Base-by-base conservation (phyloP, 2,329 filamentous ascomycete genomes). In the Talaromyces sp. region DNA sequence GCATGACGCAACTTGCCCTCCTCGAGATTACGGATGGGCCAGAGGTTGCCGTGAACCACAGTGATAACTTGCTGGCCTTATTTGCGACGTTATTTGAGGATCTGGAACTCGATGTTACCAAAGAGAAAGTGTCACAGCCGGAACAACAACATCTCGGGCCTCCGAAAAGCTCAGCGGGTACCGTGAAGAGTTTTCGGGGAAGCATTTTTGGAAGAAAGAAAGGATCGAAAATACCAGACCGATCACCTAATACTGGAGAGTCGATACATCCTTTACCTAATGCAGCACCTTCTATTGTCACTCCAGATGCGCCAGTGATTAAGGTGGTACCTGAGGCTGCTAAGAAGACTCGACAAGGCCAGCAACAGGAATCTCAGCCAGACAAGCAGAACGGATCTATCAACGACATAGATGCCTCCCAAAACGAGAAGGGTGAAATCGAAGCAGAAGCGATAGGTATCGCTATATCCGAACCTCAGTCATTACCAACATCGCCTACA, bases 1-100 rank as follows among this genome's bases (percentile, higher is more conserved):
- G 96, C 72, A 96, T 97, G 84, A 97, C 93, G 10, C 92, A 97
- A 67, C 79, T 99, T 60, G 83, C 89, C 3, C 81, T 99, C 19
- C 74, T 94, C 3, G 93, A 97, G 73, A 77, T 94, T 15, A 77
- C 90, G 3, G 91, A 97, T 69, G 91, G 91, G 1, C 85, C 91
- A 0, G 87, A 90, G 59, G 84, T 87, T 58, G 93, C 94, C 17
- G 89, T 97, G 53, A 96, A 96, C 69, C 87, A 89, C 60, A 92
- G 89, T 69, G 85, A 90, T 63, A 91, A 97, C 72, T 79, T 99
- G 39, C 77, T 99, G 19, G 85, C 85, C 15, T 78, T 97, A 0
- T 99, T 94, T 69, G 83, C 86, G 2, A 82, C 89, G 61, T 78
- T 99, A 0, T 97, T 96, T 70, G 88, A 88, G 6, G 82, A 85